phyloP scores from a whole-genome alignment of 352 stramenopile species.

The Globisporangium acanthophoron region DNA sequence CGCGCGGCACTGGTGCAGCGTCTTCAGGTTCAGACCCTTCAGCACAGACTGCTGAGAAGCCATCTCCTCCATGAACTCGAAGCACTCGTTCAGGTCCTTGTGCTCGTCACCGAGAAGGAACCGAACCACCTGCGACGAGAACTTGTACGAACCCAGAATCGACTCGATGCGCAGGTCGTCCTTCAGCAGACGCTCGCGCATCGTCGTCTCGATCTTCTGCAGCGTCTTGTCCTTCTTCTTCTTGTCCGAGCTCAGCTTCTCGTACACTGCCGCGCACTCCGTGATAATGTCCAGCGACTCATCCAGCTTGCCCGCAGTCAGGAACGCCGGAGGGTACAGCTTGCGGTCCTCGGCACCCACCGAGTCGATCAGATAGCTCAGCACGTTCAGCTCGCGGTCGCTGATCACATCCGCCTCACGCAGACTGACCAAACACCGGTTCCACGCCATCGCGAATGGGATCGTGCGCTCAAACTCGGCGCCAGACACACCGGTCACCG shows the following conservation, averaged over 20 bases:
- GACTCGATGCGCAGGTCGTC: slow-evolving; percentile 81
- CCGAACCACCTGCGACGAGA: slow-evolving; percentile 76
- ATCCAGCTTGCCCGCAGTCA: slow-evolving; percentile 83
- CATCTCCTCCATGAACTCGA: slow-evolving; percentile 85
- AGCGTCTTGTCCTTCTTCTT: slow-evolving; percentile 87
- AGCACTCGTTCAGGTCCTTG: slow-evolving; percentile 78
- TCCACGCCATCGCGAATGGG: slow-evolving; percentile 86
- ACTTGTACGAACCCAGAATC: slow-evolving; percentile 83
- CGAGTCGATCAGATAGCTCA: slow-evolving; percentile 85
- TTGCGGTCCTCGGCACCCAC: slow-evolving; percentile 70
- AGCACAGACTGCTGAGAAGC: slow-evolving; percentile 66
- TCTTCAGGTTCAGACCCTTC: slow-evolving; percentile 79
- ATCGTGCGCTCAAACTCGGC: slow-evolving; percentile 83
- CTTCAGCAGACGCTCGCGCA: slow-evolving; percentile 81
- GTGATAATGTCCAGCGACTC: slow-evolving; percentile 84
- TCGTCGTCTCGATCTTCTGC: slow-evolving; percentile 84
- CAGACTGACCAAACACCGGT: slow-evolving; percentile 67
- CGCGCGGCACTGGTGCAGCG: slow-evolving; percentile 65
- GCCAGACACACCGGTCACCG: slow-evolving; percentile 71
- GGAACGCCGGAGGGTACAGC: slow-evolving; percentile 80
- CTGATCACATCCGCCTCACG: slow-evolving; percentile 81
- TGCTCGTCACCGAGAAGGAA: slow-evolving; percentile 81
- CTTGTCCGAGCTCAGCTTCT: slow-evolving; percentile 82
- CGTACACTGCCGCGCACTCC: slow-evolving; percentile 72
- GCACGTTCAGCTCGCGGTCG: slow-evolving; percentile 78